phyloP scores from a whole-genome alignment of 169 alveolate genomes.

The Neospora caninum region DNA sequence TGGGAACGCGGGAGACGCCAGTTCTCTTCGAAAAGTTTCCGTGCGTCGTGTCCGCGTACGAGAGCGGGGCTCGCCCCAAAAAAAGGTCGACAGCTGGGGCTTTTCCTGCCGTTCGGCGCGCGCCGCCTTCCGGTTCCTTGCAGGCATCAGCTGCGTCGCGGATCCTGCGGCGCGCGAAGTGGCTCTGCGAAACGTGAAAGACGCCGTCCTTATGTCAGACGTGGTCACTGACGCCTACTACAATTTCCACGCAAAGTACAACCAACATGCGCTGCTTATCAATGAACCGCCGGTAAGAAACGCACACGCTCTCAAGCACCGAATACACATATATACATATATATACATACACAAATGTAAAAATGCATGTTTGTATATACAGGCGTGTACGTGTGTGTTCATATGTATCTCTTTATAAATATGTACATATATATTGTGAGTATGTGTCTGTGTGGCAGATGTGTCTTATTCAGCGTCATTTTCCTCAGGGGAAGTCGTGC shows the following conservation, averaged over 20 bases:
- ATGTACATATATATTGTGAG: neutral
- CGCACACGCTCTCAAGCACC: no score
- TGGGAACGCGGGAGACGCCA: no score
- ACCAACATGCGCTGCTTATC: conserved; percentile 33
- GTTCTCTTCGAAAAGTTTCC: no score
- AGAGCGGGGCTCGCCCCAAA: neutral
- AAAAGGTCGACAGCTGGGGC: neutral
- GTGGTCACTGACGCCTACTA: conserved; percentile 56
- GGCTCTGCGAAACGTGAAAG: conserved; percentile 41
- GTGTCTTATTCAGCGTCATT: no score
- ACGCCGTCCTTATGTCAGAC: conserved; percentile 42
- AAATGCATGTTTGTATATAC: neutral
- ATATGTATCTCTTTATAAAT: neutral
- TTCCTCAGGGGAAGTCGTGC: no score
- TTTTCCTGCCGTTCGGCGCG: neutral
- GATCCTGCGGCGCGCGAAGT: conserved; percentile 28
- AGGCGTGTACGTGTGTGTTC: neutral
- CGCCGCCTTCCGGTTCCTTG: neutral
- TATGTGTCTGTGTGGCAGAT: no score
- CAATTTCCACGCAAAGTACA: conserved; percentile 39
- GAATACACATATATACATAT: no score
- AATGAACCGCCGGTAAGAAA: neutral
- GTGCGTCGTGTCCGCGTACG: neutral
- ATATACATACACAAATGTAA: no score
- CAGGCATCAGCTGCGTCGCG: conserved; percentile 16